Percentiles rank a stretch among this genome's conserved stretches.
Conservation (phyloP, 2,329 filamentous ascomycete genomes). For the Nigrospora osmanthi region DNA sequence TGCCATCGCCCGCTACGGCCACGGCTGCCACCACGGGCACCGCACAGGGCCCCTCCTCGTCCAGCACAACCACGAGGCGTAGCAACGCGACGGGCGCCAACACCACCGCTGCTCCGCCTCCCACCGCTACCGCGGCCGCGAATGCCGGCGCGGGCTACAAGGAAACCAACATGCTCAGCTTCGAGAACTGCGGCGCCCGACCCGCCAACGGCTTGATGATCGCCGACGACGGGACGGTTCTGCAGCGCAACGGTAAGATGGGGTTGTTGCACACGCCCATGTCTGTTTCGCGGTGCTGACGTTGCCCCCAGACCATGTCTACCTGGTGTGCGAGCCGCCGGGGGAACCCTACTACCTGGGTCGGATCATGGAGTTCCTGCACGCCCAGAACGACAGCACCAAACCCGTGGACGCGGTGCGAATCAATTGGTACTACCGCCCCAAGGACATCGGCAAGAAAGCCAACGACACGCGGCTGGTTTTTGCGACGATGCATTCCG, state of each 20-base stretch:
- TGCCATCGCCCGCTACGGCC: conserved; percentile 1
- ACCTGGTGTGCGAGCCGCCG: conserved; percentile 93
- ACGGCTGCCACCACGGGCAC: conserved; percentile 14
- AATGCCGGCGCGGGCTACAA: conserved; percentile 28
- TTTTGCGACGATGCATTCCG: conserved; percentile 97
- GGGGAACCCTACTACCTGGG: conserved; percentile 97
- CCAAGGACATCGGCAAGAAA: conserved; percentile 90
- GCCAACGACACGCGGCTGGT: conserved; percentile 84
- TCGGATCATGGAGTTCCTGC: conserved; percentile 96
- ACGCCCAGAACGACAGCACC: conserved; percentile 64
- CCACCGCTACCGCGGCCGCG: conserved; percentile 9
- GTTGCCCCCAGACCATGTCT: conserved; percentile 62
- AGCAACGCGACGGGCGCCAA: conserved; percentile 10
- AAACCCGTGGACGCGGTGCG: conserved; percentile 78
- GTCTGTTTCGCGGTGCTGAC: conserved; percentile 2
- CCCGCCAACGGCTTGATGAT: conserved; percentile 71
- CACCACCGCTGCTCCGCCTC: conserved; percentile 4
- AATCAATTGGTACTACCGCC: conserved; percentile 97
- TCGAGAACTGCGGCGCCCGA: conserved; percentile 61
- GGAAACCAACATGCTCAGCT: conserved; percentile 83
- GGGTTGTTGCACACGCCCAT: neutral
- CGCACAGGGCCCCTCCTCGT: conserved; percentile 12
- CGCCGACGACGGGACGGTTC: conserved; percentile 82
- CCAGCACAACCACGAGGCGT: conserved; percentile 18
- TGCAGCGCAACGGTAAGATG: conserved; percentile 76